Evolutionary conservation across 352 stramenopile species (phyloP).

Genomic region (Phytophthora kernoviae): DNA sequence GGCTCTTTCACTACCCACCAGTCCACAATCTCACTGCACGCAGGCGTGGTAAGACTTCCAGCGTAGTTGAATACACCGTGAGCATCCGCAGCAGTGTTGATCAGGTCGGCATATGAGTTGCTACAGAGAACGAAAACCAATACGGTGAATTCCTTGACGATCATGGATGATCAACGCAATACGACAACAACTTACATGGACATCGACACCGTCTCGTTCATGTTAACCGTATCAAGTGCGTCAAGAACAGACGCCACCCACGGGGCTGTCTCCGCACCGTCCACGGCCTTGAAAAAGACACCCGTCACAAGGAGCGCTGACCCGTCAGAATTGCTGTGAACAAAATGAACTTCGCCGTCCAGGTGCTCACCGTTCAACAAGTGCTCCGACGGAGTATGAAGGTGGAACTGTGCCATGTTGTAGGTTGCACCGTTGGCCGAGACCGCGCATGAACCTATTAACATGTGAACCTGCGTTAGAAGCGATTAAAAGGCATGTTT

Average conservation of each 20-base stretch:
- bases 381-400: constrained; percentile 53
- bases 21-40: constrained; percentile 40
- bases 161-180: too few relatives aligned
- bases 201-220: constrained; percentile 15
- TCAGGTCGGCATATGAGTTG: constrained; percentile 45
- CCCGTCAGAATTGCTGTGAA: constrained; percentile 32
- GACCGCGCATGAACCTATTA: too few relatives aligned
- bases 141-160: too few relatives aligned
- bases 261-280: constrained; percentile 14
- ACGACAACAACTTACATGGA: constrained; percentile 7
- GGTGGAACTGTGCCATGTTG: constrained; percentile 48
- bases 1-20: constrained; percentile 42
- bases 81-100: constrained; percentile 35
- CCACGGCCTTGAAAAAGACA: constrained; percentile 23
- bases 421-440: constrained; percentile 22
- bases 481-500: too few relatives aligned
- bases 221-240: constrained; percentile 24
- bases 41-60: constrained; percentile 37
- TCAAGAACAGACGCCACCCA: constrained; percentile 36
- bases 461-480: too few relatives aligned
- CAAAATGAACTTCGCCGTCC: constrained; percentile 49
- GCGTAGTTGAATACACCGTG: constrained; percentile 41
- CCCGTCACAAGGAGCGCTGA: constrained; percentile 40
- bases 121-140: background rate
- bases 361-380: constrained; percentile 39